phyloP scores from a whole-genome alignment of 179 eudicot genomes.

The Carnegiea gigantea region DNA sequence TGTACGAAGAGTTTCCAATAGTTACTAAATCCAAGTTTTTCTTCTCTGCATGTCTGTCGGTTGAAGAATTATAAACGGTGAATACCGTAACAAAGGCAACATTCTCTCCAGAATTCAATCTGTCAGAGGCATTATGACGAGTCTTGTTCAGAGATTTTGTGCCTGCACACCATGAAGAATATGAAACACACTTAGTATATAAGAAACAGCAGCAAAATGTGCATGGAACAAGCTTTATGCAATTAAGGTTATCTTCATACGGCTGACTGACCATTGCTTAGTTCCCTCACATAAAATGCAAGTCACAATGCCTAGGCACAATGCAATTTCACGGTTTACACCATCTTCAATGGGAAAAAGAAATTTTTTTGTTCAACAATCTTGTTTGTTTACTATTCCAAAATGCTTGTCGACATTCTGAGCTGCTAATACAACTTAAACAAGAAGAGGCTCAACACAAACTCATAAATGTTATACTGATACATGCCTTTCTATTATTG shows the following conservation, averaged over 20 bases:
- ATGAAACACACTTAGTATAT: slow-evolving; percentile 10
- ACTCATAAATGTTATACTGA: neutral
- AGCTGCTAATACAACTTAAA: neutral
- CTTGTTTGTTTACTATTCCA: no score
- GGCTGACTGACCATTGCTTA: neutral
- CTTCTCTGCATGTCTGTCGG: slow-evolving; percentile 32
- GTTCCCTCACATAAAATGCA: neutral
- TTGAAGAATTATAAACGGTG: slow-evolving; percentile 57
- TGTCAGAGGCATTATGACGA: slow-evolving; percentile 27
- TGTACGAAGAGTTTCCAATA: slow-evolving; percentile 67
- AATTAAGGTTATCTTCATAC: neutral
- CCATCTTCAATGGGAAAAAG: neutral
- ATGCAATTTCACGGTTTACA: no score
- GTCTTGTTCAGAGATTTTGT: slow-evolving; percentile 69
- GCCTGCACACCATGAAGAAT: slow-evolving; percentile 53
- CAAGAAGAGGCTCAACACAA: no score
- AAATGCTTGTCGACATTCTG: neutral
- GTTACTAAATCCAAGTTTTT: slow-evolving; percentile 43
- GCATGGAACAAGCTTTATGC: neutral
- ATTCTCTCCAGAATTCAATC: slow-evolving; percentile 35
- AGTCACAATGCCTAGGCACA: neutral
- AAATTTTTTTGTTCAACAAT: neutral
- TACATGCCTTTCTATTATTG: neutral
- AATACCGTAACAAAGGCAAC: slow-evolving; percentile 76
- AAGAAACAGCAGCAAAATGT: neutral